Percentiles rank a stretch among this genome's conserved stretches.
phyloP scores from a whole-genome alignment of 176 grass and related monocot species.

The Carex pumila region DNA sequence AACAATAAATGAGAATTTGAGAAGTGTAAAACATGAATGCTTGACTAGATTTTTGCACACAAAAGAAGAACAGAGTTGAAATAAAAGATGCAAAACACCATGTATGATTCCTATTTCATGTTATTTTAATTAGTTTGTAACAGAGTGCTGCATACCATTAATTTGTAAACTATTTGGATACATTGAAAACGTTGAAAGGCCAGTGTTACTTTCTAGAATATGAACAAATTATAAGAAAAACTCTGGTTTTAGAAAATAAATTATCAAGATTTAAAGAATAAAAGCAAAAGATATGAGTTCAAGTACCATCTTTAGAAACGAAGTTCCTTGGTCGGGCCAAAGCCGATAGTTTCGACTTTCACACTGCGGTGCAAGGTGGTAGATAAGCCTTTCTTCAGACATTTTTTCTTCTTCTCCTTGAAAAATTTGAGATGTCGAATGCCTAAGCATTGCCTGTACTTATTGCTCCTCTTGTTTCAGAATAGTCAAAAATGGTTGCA shows the following conservation, averaged over 20 bases:
- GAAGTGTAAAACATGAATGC: background rate
- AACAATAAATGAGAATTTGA: background rate
- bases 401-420: conserved; percentile 10
- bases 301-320: conserved; percentile 14
- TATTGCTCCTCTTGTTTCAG: conserved; percentile 5
- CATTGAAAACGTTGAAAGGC: background rate
- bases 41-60: background rate
- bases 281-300: background rate
- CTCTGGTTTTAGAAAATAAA: background rate
- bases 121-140: background rate
- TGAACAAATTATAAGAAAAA: background rate
- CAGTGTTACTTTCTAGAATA: background rate
- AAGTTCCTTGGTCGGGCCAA: background rate
- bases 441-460: background rate
- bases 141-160: background rate
- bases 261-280: background rate
- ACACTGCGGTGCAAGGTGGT: background rate
- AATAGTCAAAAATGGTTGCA: conserved; percentile 4
- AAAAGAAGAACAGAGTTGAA: background rate
- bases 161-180: background rate
- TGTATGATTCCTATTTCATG: background rate
- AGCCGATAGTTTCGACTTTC: background rate
- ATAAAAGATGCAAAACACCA: background rate
- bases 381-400: background rate
- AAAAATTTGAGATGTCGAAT: background rate